Conservation (phyloP, 805 yeast genomes). For the Metschnikowia reukaufii region DNA sequence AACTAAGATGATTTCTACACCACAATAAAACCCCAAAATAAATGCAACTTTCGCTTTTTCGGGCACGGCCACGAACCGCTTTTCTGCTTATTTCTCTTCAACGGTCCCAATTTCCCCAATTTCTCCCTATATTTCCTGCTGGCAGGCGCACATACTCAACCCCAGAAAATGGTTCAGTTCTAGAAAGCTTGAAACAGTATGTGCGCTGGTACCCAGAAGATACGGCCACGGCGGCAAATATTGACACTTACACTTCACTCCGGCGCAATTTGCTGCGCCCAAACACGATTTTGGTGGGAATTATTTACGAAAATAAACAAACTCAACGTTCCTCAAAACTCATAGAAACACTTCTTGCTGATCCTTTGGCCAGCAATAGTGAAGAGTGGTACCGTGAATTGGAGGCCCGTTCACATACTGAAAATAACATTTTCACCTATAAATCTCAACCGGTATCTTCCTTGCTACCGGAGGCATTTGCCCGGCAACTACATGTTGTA, state of each 20-base stretch:
- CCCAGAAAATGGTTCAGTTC: conserved; percentile 3
- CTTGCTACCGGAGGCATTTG: conserved; percentile 13
- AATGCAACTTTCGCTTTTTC: background rate
- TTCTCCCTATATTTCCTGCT: background rate
- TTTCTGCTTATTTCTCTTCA: no score
- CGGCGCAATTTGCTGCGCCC: conserved; percentile 8
- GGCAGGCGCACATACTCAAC: background rate
- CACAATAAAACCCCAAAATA: background rate
- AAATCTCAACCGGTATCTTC: background rate
- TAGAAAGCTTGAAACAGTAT: conserved; percentile 19
- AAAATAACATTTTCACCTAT: conserved; percentile 25
- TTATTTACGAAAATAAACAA: conserved; percentile 31
- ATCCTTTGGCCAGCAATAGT: conserved; percentile 38
- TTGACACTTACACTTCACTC: conserved; percentile 16
- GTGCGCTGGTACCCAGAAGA: conserved; percentile 24
- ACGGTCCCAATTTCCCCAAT: no score
- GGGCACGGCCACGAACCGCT: no score
- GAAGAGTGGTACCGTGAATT: conserved; percentile 33
- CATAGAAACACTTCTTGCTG: conserved; percentile 39
- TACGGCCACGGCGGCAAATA: conserved; percentile 19
- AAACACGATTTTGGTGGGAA: conserved; percentile 30
- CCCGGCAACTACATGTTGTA: conserved; percentile 11
- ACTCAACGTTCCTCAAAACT: conserved; percentile 26
- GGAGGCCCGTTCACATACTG: conserved; percentile 20
- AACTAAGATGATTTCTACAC: no score